phyloP scores from a whole-genome alignment of 2,329 filamentous ascomycete genomes.

The Penicillium decumbens region DNA sequence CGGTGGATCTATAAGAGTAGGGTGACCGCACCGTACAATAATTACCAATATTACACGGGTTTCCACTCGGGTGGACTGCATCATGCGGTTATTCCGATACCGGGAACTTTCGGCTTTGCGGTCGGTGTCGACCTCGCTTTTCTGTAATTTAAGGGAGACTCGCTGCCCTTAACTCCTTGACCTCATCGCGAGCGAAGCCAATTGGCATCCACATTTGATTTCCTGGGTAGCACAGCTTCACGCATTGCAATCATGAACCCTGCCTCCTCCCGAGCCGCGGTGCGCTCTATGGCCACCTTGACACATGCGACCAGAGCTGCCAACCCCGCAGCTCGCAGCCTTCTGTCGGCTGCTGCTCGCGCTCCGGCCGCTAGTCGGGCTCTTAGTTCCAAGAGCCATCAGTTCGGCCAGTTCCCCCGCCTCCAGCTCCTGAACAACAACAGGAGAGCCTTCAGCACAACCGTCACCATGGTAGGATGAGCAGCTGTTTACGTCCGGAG shows the following conservation, averaged over 20 bases:
- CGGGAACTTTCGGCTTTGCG: conserved; percentile 25
- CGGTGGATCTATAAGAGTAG: conserved; percentile 2
- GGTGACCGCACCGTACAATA: conserved; percentile 10
- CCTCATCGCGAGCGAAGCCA: conserved; percentile 10
- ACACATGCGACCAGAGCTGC: conserved; percentile 35
- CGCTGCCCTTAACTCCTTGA: conserved; percentile 3
- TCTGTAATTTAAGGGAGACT: conserved; percentile 12
- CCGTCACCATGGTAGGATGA: conserved; percentile 35
- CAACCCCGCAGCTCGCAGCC: conserved; percentile 34
- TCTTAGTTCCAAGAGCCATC: conserved; percentile 31
- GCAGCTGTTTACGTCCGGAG: not conserved
- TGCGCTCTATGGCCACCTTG: conserved; percentile 36
- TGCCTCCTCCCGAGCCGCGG: conserved; percentile 35
- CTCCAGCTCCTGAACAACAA: conserved; percentile 33
- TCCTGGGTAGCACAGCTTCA: conserved; percentile 10
- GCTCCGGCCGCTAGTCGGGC: conserved; percentile 28
- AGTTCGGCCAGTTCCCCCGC: conserved; percentile 33
- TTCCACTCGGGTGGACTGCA: not conserved
- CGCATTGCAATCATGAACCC: conserved; percentile 33
- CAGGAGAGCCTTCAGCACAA: conserved; percentile 37
- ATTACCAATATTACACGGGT: conserved; percentile 7
- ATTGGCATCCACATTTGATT: conserved; percentile 7
- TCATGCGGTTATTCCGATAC: conserved; percentile 22
- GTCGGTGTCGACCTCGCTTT: conserved; percentile 11
- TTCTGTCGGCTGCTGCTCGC: conserved; percentile 27